Percentiles rank a stretch among this genome's conserved stretches.
Conservation (phyloP, 441 rosid species). For the Euphorbia corollata region DNA sequence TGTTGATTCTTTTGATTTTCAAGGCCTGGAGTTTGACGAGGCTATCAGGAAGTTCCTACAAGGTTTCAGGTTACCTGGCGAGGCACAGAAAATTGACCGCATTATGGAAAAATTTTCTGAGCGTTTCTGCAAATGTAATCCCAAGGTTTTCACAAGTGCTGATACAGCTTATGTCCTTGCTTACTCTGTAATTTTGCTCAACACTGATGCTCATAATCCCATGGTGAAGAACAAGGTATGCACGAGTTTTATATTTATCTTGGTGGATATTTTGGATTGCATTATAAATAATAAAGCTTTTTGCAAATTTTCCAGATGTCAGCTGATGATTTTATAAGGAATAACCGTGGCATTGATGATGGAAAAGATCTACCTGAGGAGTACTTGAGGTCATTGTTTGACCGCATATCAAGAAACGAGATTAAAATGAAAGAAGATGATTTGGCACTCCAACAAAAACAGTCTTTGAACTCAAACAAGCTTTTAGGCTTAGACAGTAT, state of each 20-base stretch:
- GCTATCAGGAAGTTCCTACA: slow-evolving; percentile 79
- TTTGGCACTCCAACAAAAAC: slow-evolving; percentile 68
- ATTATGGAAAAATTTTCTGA: slow-evolving; percentile 98
- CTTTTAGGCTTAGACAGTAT: slow-evolving; percentile 84
- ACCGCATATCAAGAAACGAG: slow-evolving; percentile 84
- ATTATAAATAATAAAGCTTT: slow-evolving; percentile 20
- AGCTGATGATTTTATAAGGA: slow-evolving; percentile 91
- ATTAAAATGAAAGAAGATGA: slow-evolving; percentile 96
- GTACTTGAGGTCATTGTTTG: slow-evolving; percentile 79
- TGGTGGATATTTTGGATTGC: slow-evolving; percentile 21
- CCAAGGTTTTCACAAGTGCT: slow-evolving; percentile 89
- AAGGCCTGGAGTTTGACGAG: slow-evolving; percentile 90
- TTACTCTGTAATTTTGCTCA: slow-evolving; percentile 93
- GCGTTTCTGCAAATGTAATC: slow-evolving; percentile 93
- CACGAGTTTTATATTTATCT: slow-evolving; percentile 20
- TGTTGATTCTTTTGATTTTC: slow-evolving; percentile 89
- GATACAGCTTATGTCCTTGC: slow-evolving; percentile 99
- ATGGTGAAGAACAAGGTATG: slow-evolving; percentile 96
- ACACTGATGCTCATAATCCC: slow-evolving; percentile 97
- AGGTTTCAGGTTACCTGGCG: slow-evolving; percentile 98
- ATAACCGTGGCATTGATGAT: slow-evolving; percentile 97
- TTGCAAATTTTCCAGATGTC: slow-evolving; percentile 65
- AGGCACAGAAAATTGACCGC: slow-evolving; percentile 98
- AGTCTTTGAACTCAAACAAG: slow-evolving; percentile 58
- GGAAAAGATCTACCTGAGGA: slow-evolving; percentile 93